Conservation (phyloP, 2,329 filamentous ascomycete genomes). For the Arthrobotrys iridis region DNA sequence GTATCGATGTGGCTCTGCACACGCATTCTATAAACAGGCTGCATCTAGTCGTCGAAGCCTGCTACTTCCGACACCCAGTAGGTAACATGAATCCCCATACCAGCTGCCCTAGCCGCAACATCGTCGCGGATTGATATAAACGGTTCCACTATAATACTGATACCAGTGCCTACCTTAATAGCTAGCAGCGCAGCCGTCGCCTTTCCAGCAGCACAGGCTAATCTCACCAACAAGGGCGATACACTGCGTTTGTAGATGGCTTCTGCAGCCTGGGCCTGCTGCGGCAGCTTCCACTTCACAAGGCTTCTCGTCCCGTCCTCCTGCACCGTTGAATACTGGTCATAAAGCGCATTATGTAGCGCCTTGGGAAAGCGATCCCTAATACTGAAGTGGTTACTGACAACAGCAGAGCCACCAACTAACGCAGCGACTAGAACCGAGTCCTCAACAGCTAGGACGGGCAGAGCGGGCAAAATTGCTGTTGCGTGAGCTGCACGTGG, state of each 20-base stretch:
- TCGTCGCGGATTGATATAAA: constrained; percentile 3
- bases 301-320: not conserved
- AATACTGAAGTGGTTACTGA: not conserved
- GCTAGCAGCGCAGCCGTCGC: not conserved
- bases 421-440: not conserved
- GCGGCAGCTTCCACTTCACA: not conserved
- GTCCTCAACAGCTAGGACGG: not conserved
- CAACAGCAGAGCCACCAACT: not conserved
- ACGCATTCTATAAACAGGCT: not conserved
- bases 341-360: not conserved
- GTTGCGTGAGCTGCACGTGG: no score
- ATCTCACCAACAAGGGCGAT: not conserved
- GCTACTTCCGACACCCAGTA: not conserved
- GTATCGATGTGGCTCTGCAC: not conserved
- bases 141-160: constrained; percentile 6
- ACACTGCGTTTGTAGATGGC: constrained; percentile 2
- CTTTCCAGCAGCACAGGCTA: constrained; percentile 3
- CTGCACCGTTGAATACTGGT: not conserved
- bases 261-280: not conserved
- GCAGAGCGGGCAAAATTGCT: not conserved
- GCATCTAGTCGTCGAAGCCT: not conserved
- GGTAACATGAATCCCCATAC: not conserved
- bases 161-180: not conserved
- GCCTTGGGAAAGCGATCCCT: not conserved
- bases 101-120: not conserved